A percentile compares a stretch with the other conserved stretches of the same genome.
Evolutionary conservation across 2,329 filamentous ascomycete species (phyloP).

Genomic region (Xylariaceae sp.): DNA sequence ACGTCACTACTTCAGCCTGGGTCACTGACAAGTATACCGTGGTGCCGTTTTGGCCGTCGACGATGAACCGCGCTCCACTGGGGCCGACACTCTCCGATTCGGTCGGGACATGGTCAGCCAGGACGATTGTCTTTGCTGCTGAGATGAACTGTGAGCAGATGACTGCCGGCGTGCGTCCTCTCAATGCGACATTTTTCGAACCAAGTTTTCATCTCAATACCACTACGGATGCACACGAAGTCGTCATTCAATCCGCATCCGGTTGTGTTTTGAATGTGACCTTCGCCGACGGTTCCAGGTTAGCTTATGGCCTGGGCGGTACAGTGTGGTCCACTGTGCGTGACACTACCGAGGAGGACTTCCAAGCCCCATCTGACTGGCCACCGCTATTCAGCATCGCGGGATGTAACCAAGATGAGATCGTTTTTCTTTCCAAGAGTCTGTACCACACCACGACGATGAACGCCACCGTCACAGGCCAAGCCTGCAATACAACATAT

Average conservation of each 20-base stretch:
- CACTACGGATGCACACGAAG: not conserved
- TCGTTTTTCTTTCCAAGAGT: not conserved
- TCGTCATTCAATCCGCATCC: conserved; percentile 1
- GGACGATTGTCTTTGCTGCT: conserved; percentile 12
- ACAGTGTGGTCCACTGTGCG: conserved; percentile 2
- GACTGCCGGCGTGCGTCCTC: not conserved
- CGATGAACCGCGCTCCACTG: conserved; percentile 2
- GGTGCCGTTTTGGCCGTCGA: conserved; percentile 13
- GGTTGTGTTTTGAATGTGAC: conserved; percentile 5
- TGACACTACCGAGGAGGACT: not conserved
- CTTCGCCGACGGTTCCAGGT: not conserved
- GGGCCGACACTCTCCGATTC: conserved; percentile 11
- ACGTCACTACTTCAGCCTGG: conserved; percentile 16
- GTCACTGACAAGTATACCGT: conserved; percentile 12
- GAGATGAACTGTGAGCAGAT: conserved; percentile 10
- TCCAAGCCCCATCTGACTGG: not conserved
- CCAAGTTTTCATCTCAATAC: too few relatives aligned
- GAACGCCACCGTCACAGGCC: conserved; percentile 4
- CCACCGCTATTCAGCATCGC: not conserved
- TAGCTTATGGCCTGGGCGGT: conserved; percentile 1
- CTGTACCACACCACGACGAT: not conserved
- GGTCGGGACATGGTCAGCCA: conserved; percentile 11
- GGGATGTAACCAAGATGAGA: conserved; percentile 8
- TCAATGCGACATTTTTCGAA: not conserved
- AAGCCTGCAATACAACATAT: conserved; percentile 9